These are phyloP conservation scores for Globisporangium cystogenes DNA, from an alignment of 352 stramenopile genomes.

Conservation along the genomic window DNA sequence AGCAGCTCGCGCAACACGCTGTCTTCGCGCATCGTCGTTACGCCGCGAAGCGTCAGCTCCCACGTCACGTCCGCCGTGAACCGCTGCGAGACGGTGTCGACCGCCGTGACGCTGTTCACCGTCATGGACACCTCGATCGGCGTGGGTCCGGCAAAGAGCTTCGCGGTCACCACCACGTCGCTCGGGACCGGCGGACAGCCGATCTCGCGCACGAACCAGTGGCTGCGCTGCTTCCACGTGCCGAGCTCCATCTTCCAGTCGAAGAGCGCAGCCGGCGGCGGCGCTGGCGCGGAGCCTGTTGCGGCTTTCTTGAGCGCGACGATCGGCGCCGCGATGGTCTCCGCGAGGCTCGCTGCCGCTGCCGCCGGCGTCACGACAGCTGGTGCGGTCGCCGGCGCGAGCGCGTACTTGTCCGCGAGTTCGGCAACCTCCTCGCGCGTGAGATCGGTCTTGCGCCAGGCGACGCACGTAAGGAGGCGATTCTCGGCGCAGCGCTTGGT, in stretches of 20 bases:
- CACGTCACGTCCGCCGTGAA: conserved; percentile 28
- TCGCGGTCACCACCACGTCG: conserved; percentile 4
- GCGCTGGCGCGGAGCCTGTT: neutral
- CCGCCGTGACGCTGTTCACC: conserved; percentile 18
- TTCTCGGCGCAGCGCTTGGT: conserved; percentile 21
- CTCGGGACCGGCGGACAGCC: conserved; percentile 15
- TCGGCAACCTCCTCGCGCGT: conserved; percentile 27
- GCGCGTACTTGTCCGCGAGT: conserved; percentile 28
- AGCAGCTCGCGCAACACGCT: conserved; percentile 21
- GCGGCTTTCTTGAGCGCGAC: neutral
- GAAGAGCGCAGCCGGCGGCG: conserved; percentile 25
- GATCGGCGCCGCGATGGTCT: conserved; percentile 2
- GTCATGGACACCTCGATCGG: conserved; percentile 17
- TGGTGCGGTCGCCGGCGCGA: neutral
- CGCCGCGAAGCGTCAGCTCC: conserved; percentile 17
- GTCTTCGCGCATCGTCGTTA: conserved; percentile 29
- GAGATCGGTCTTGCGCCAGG: conserved; percentile 47
- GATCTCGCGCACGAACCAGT: conserved; percentile 51
- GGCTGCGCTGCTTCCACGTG: conserved; percentile 28
- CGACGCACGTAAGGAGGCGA: conserved; percentile 27
- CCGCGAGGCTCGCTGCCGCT: neutral
- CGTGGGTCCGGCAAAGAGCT: conserved; percentile 18
- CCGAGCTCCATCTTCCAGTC: conserved; percentile 58
- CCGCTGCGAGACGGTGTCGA: conserved; percentile 24
- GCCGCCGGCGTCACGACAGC: neutral